Evolutionary conservation across 192 early-diverging fungal species (phyloP).

Genomic region (Dissophora globulifera): DNA sequence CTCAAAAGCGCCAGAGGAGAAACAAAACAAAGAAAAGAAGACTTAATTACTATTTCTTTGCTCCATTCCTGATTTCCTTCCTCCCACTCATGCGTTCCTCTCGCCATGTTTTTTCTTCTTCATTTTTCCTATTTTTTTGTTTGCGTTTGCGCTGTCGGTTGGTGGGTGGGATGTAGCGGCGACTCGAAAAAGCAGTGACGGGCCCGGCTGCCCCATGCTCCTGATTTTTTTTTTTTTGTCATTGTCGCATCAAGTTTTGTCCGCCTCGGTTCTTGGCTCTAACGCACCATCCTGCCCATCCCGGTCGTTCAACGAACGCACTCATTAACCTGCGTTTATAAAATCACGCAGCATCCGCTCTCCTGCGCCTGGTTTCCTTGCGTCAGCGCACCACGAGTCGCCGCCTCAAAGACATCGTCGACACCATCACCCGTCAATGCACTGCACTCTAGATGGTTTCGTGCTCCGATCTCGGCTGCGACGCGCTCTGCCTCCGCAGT

Average conservation of each 20-base stretch:
- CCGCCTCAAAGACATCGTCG: constrained; percentile 65
- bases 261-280: not conserved
- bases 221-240: constrained; percentile 3
- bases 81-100: too few species aligned
- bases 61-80: too few species aligned
- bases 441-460: constrained; percentile 87
- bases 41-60: too few species aligned
- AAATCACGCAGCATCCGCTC: constrained; percentile 45
- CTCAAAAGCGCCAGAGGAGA: too few species aligned
- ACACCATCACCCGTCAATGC: constrained; percentile 79
- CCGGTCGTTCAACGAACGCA: not conserved
- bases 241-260: not conserved
- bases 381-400: constrained; percentile 55
- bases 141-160: too few species aligned
- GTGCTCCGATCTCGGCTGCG: constrained; percentile 76
- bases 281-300: not conserved
- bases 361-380: constrained; percentile 49
- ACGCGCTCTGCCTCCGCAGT: constrained; percentile 73
- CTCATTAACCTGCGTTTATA: constrained; percentile 11
- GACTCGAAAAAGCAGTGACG: too few species aligned
- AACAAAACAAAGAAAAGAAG: too few species aligned
- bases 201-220: too few species aligned
- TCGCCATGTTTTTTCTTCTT: too few species aligned
- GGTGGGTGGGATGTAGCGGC: too few species aligned
- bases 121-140: too few species aligned